Evolutionary conservation across 345 rosid species (phyloP), one percentile per base, ranked within the genome.

Genomic region (Arabidopsis suecica): DNA sequence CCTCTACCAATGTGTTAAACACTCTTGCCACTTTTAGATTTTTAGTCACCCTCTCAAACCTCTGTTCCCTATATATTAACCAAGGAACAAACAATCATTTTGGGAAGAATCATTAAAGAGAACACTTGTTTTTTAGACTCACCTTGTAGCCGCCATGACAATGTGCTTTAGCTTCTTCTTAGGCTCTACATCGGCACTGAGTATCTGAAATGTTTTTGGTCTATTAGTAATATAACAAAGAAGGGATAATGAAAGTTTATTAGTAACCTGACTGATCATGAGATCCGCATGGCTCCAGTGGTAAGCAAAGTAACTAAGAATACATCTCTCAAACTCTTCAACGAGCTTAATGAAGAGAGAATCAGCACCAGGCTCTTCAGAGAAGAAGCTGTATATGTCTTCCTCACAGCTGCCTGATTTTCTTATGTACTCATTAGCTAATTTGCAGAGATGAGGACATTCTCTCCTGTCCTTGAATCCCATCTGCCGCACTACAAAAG

Each of bases 61-160:
- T 85, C 76, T 87, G 96, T 77, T 93, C 87, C 72, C 97, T 93
- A 34, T 48, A 80, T 63, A 68, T 28, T 41, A 64, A 37, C 49
- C 62, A 69, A 69, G 23, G 50, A 54, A 54, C 75, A 69, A 54
- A 54, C 75, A 69, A 60, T 56, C 48, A 51, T 60, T 2, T 61
- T 32, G 7, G 45, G 6, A 75, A 48, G 14, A 12, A 49, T 18
- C 53, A 49, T 33, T 22, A n/a, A 55, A 56, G 66, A 30, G 5
- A 64, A 56, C 20, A 64, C 13, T 22, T 0, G 10, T 58, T 59
- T 20, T 23, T 40, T 11, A 45, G n/a, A 44, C 38, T 42, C 16
- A 91, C 98, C 96, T 86, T 0, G 98, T 91, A 56, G 97, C 98
- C 2, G 90, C 93, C 88, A 91, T 88, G 71, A 93, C 90, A 68